Base-by-base conservation (phyloP, 192 early-diverging fungal species). In the Umbelopsis ramanniana region DNA sequence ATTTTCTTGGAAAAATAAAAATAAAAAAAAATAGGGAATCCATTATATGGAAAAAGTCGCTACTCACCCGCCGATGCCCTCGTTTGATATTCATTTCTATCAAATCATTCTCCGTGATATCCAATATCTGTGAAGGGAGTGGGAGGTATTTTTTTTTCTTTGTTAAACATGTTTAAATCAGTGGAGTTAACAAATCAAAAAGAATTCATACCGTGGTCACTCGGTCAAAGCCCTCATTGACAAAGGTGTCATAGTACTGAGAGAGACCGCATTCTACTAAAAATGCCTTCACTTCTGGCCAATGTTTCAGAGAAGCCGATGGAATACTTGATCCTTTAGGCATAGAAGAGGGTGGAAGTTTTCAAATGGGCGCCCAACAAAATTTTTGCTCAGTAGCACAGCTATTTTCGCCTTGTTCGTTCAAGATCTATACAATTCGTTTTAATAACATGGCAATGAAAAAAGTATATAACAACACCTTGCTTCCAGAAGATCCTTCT, bases 41-140 rank as follows among this genome's bases (percentile, higher is more conserved):
- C n/a, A n/a, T n/a, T n/a, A n/a, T n/a, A n/a, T n/a, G n/a, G n/a
- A n/a, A n/a, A n/a, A n/a, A n/a, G n/a, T n/a, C n/a, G n/a, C n/a
- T n/a, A 67, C 43, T 76, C 66, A 76, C 70, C 66, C 76, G 66
- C 23, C 76, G 76, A 69, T 77, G 76, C 40, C 76, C 76, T 43
- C 76, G 52, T 38, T 77, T 77, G 15, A 73, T 71, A n/a, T 69
- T 52, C 76, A 77, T 77, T 19, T 71, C 76, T 11, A 52, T 69
- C 21, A 77, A 46, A 69, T 77, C 76, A 14, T 29, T 12, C 54
- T 77, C 76, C 0, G 76, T 73, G 6, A 77, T 67, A 52, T 77
- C 76, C 19, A 77, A 40, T n/a, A n/a, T n/a, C n/a, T n/a, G n/a
- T n/a, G n/a, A n/a, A n/a, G n/a, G n/a, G 38, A 40, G 8, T 6